phyloP scores from a whole-genome alignment of 805 yeast species.

The Candida morakotiae region DNA sequence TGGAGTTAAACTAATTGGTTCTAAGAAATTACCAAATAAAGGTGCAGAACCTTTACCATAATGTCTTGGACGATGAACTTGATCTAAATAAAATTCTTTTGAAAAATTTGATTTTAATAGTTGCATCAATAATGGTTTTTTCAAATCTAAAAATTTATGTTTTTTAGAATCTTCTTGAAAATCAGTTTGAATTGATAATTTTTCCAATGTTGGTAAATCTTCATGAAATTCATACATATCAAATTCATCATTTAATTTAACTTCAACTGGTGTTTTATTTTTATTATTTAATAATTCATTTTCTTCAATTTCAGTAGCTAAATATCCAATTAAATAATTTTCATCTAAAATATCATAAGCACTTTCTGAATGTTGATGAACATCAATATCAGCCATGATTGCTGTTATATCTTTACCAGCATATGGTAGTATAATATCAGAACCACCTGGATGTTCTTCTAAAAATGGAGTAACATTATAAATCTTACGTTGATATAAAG shows the following conservation, averaged over 20 bases:
- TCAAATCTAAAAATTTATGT: conserved; percentile 84
- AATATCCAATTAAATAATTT: conserved; percentile 70
- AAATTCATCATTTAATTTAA: conserved; percentile 29
- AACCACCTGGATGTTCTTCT: conserved; percentile 72
- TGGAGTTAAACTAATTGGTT: conserved; percentile 85
- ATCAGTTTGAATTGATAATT: conserved; percentile 77
- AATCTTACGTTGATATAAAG: conserved; percentile 72
- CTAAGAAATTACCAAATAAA: conserved; percentile 88
- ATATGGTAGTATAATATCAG: conserved; percentile 50
- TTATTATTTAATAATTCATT: conserved; percentile 61
- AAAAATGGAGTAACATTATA: conserved; percentile 76
- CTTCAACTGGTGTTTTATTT: conserved; percentile 56
- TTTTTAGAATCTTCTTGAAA: conserved; percentile 61
- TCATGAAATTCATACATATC: conserved; percentile 47
- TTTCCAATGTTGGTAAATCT: conserved; percentile 68
- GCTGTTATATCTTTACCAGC: conserved; percentile 66
- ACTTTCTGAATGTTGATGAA: conserved; percentile 78
- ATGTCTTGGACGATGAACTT: conserved; percentile 96
- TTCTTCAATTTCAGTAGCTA: conserved; percentile 81
- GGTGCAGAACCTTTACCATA: conserved; percentile 97
- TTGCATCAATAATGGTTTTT: conserved; percentile 76
- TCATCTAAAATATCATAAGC: conserved; percentile 88
- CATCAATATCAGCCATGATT: conserved; percentile 65
- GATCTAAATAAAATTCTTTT: conserved; percentile 89
- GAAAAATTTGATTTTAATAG: conserved; percentile 71